phyloP scores from a whole-genome alignment of 2,329 filamentous ascomycete genomes.

The Albifimbria verrucaria region DNA sequence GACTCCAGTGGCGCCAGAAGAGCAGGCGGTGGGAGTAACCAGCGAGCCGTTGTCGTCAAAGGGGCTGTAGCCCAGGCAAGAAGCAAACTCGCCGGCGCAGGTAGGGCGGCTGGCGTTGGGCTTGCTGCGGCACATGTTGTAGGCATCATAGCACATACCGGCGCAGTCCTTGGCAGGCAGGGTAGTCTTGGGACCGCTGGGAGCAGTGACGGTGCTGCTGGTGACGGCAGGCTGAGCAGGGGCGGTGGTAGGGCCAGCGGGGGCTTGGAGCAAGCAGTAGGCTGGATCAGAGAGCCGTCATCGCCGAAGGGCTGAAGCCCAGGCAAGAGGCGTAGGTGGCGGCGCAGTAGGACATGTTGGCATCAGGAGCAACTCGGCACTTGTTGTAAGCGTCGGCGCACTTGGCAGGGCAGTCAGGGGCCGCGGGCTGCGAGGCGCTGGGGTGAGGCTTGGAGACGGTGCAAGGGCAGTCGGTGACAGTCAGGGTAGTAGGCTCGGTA shows the following conservation, averaged over 20 bases:
- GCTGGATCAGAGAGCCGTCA: constrained; percentile 10
- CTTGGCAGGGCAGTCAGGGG: constrained; percentile 12
- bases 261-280: constrained; percentile 14
- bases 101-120: constrained; percentile 15
- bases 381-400: constrained; percentile 13
- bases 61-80: constrained; percentile 22
- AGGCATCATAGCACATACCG: constrained; percentile 12
- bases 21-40: constrained; percentile 14
- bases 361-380: constrained; percentile 13
- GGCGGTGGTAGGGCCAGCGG: not conserved
- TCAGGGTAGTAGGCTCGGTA: constrained; percentile 60
- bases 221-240: not conserved
- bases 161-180: constrained; percentile 10
- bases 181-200: constrained; percentile 1
- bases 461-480: constrained; percentile 64
- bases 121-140: constrained; percentile 13
- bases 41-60: constrained; percentile 12
- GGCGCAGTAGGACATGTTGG: constrained; percentile 20
- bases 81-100: constrained; percentile 18
- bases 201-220: constrained; percentile 1
- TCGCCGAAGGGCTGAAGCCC: constrained; percentile 18
- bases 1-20: not conserved
- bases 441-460: constrained; percentile 46
- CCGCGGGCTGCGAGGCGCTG: constrained; percentile 1
- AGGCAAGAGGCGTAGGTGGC: constrained; percentile 20